Evolutionary conservation across 495 filamentous ascomycete species (phyloP).

Genomic region (Neurospora africana): DNA sequence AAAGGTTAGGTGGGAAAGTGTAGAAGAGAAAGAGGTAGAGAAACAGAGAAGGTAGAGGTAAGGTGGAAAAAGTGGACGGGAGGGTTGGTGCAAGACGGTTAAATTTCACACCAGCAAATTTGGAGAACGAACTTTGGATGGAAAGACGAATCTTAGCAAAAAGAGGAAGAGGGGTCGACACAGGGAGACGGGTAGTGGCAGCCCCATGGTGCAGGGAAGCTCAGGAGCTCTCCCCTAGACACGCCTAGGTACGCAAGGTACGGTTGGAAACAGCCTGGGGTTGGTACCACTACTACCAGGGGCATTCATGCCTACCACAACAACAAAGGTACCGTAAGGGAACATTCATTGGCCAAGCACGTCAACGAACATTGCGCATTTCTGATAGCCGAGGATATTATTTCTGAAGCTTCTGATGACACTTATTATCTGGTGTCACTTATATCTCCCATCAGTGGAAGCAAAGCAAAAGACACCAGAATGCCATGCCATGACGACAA

Average conservation of each 20-base stretch:
- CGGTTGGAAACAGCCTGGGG: neutral
- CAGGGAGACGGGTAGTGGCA: neutral
- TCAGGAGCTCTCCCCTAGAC: neutral
- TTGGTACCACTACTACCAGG: neutral
- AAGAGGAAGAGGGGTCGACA: neutral
- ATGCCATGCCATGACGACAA: neutral
- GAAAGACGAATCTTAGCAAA: neutral
- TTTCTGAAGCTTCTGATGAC: too few relatives aligned
- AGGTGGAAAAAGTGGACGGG: conserved; percentile 6
- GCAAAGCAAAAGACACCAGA: neutral
- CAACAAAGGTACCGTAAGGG: neutral
- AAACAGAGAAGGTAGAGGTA: conserved; percentile 17
- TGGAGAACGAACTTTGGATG: neutral
- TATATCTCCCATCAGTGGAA: neutral
- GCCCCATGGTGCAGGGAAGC: neutral
- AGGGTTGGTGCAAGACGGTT: conserved; percentile 6
- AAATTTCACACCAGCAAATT: neutral
- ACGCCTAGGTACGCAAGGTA: neutral
- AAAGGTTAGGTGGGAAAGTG: conserved; percentile 1
- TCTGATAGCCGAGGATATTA: neutral
- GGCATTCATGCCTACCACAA: neutral
- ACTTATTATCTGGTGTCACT: neutral
- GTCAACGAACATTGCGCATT: neutral
- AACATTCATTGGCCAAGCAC: neutral
- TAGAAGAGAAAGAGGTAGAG: conserved; percentile 8